Evolutionary conservation across 2,329 filamentous ascomycete genomes (phyloP).

Genomic region (Catunica adiposa): DNA sequence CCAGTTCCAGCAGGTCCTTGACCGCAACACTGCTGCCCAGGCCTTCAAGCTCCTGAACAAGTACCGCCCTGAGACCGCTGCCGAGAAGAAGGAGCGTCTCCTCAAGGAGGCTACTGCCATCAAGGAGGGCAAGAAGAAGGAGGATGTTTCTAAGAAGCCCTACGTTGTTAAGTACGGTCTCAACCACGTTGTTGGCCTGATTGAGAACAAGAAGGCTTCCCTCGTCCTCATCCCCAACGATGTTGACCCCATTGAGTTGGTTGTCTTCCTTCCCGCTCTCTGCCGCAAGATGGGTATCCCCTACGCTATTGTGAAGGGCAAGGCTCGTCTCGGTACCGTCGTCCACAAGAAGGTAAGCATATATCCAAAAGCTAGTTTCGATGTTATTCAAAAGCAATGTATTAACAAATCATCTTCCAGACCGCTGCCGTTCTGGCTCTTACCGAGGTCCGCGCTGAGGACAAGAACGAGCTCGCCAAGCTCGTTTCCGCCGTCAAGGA

Average conservation of each 20-base stretch:
- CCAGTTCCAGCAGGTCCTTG: conserved; percentile 94
- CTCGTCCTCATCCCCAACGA: conserved; percentile 98
- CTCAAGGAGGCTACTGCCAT: conserved; percentile 96
- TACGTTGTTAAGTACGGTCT: conserved; percentile 99
- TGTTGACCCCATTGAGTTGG: conserved; percentile 98
- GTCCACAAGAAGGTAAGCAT: conserved; percentile 89
- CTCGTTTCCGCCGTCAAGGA: conserved; percentile 94
- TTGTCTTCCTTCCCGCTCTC: conserved; percentile 95
- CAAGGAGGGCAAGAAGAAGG: conserved; percentile 99
- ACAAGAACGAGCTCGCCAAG: conserved; percentile 97
- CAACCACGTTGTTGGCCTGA: conserved; percentile 94
- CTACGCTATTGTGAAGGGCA: conserved; percentile 99
- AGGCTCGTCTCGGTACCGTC: conserved; percentile 95
- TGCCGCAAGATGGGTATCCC: conserved; percentile 99
- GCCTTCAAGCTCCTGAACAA: conserved; percentile 99
- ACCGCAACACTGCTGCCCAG: conserved; percentile 92
- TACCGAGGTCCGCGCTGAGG: conserved; percentile 93
- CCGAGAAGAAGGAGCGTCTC: conserved; percentile 99
- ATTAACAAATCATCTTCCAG: conserved; percentile 30
- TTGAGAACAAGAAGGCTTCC: conserved; percentile 99
- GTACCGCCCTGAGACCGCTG: conserved; percentile 98
- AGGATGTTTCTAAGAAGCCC: conserved; percentile 99
- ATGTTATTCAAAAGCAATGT: conserved; percentile 13
- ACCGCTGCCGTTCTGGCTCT: conserved; percentile 90
- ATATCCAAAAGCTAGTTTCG: neutral